A percentile compares a stretch with the other conserved stretches of the same genome.
Conservation (phyloP, 768 basidiomycete species). For the Flagelloscypha sp. region DNA sequence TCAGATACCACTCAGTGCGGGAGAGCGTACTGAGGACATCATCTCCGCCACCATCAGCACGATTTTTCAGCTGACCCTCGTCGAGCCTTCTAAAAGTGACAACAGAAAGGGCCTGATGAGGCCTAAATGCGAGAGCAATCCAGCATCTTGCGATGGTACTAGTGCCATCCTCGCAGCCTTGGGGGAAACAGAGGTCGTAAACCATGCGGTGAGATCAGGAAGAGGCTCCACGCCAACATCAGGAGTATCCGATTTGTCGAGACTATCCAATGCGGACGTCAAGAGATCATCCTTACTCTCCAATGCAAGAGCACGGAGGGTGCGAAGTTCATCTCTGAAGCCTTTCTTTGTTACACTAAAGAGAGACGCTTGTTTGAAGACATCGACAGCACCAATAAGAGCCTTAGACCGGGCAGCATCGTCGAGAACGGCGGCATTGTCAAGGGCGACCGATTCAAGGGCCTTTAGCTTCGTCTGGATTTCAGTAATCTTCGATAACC, state of each 20-base stretch:
- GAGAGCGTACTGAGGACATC: conserved; percentile 86
- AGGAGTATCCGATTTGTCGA: conserved; percentile 65
- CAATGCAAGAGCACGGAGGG: conserved; percentile 65
- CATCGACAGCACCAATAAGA: conserved; percentile 88
- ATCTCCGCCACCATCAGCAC: too few relatives aligned
- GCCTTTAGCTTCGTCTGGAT: conserved; percentile 85
- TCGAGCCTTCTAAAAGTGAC: conserved; percentile 79
- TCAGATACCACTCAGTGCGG: conserved; percentile 81
- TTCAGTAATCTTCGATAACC: conserved; percentile 90
- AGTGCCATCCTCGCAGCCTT: conserved; percentile 84
- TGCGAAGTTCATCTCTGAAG: conserved; percentile 85
- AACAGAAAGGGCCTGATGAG: conserved; percentile 66
- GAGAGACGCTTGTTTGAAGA: conserved; percentile 58
- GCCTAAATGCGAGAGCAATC: conserved; percentile 79
- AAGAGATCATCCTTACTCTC: conserved; percentile 67
- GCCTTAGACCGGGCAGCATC: conserved; percentile 89
- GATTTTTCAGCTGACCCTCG: conserved; percentile 55
- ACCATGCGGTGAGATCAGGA: conserved; percentile 87
- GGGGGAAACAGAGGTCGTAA: conserved; percentile 73
- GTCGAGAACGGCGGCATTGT: conserved; percentile 85
- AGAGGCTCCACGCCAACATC: conserved; percentile 84
- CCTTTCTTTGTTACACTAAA: conserved; percentile 62
- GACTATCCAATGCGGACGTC: conserved; percentile 53
- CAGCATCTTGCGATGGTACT: conserved; percentile 86
- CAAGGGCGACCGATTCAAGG: conserved; percentile 83